Conservation (phyloP, 1,284 basidiomycete genomes). For the Cryptococcus sp. region DNA sequence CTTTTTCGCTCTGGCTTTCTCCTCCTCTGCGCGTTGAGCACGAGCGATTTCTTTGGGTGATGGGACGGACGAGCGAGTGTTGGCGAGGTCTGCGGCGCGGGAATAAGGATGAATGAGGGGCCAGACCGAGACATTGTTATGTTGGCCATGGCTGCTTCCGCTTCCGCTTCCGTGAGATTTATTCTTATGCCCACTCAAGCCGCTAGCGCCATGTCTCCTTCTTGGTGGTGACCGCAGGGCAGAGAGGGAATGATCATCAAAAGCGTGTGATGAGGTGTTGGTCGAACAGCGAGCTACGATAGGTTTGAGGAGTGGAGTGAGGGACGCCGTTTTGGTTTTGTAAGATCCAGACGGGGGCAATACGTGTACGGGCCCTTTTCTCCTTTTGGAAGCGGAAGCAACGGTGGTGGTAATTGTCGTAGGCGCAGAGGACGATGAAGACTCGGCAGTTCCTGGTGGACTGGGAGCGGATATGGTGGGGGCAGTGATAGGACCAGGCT, state of each 20-base stretch:
- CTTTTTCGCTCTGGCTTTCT: slow-evolving; percentile 33
- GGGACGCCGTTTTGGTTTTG: slow-evolving; percentile 13
- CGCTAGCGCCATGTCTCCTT: slow-evolving; percentile 13
- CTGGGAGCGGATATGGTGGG: neutral
- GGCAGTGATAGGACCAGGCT: too few species aligned
- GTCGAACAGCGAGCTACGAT: slow-evolving; percentile 37
- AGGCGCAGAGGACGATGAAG: slow-evolving; percentile 5
- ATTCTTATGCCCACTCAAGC: neutral
- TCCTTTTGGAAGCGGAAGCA: slow-evolving; percentile 13
- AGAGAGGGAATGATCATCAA: slow-evolving; percentile 5
- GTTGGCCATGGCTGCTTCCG: neutral
- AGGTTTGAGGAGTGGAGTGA: slow-evolving; percentile 33
- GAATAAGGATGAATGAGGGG: slow-evolving; percentile 35
- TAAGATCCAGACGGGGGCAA: slow-evolving; percentile 8
- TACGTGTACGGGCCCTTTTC: slow-evolving; percentile 14
- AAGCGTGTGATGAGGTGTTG: slow-evolving; percentile 4
- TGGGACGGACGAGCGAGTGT: slow-evolving; percentile 33
- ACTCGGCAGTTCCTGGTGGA: neutral
- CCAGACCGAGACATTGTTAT: neutral
- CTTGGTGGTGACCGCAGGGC: slow-evolving; percentile 17
- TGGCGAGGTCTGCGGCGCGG: slow-evolving; percentile 33
- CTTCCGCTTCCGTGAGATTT: neutral
- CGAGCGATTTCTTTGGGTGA: slow-evolving; percentile 33
- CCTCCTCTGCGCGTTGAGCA: slow-evolving; percentile 29
- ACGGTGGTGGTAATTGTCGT: slow-evolving; percentile 3